These are phyloP conservation scores for Tephrocybe sp. DNA, from an alignment of 768 basidiomycete genomes.

Conservation along the genomic window DNA sequence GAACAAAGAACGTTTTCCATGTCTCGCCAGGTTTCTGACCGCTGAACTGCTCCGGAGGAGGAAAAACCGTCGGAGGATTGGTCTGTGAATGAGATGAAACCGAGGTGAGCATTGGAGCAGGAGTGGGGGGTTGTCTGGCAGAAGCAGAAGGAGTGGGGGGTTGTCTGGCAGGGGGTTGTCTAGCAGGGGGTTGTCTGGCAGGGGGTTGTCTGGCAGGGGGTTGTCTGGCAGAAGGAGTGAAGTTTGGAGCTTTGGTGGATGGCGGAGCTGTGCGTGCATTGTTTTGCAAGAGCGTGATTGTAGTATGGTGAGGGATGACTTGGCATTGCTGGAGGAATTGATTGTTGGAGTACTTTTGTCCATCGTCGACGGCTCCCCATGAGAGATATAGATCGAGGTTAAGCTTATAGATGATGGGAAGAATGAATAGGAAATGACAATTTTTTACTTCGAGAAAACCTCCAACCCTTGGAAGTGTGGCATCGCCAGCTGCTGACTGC, in stretches of 20 bases:
- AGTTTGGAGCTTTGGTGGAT: background rate
- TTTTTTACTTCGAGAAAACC: background rate
- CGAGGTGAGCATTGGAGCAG: too few species aligned
- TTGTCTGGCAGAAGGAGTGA: too few species aligned
- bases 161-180: too few species aligned
- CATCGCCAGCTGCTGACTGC: background rate
- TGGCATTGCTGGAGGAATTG: too few species aligned
- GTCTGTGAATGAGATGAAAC: background rate
- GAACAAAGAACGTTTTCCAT: background rate
- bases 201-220: background rate
- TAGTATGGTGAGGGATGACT: too few species aligned
- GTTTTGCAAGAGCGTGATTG: too few species aligned
- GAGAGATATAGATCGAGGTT: background rate
- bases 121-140: too few species aligned
- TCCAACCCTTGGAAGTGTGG: background rate
- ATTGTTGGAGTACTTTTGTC: background rate
- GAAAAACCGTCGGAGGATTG: background rate
- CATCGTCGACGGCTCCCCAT: background rate
- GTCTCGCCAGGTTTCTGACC: background rate
- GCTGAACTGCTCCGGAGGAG: background rate
- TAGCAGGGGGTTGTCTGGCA: background rate
- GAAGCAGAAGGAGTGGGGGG: background rate
- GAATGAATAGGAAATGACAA: background rate
- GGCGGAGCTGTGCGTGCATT: background rate
- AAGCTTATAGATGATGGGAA: background rate